Percentiles rank a stretch among this genome's conserved stretches.
phyloP scores from a whole-genome alignment of 768 basidiomycete species.

The Tylopilus plumbeoviolaceoides region DNA sequence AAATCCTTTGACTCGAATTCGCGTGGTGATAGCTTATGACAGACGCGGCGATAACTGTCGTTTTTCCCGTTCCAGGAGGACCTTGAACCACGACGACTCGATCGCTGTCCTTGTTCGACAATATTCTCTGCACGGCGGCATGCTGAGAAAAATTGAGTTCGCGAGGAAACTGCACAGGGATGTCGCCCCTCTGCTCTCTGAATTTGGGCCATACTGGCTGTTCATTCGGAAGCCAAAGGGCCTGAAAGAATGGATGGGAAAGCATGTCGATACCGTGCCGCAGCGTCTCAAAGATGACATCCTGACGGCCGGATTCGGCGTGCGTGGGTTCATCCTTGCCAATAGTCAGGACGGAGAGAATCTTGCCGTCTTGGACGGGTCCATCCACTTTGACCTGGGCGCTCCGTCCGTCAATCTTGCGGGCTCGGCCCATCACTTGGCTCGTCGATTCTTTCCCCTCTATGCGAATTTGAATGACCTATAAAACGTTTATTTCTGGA shows the following conservation, averaged over 20 bases:
- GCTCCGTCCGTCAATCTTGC: slow-evolving; percentile 34
- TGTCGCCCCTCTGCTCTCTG: background rate
- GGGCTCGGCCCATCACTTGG: slow-evolving; percentile 20
- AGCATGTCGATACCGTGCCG: slow-evolving; percentile 15
- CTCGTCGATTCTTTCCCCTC: background rate
- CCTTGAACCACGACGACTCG: slow-evolving; percentile 30
- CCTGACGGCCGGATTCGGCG: slow-evolving; percentile 41
- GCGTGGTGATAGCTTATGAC: slow-evolving; percentile 22
- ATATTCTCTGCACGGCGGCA: slow-evolving; percentile 26
- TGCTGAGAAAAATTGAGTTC: slow-evolving; percentile 28
- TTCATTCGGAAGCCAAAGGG: slow-evolving; percentile 26
- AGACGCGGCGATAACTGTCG: slow-evolving; percentile 38
- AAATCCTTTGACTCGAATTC: slow-evolving; percentile 22
- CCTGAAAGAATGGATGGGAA: slow-evolving; percentile 22
- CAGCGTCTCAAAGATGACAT: slow-evolving; percentile 21
- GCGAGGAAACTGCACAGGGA: background rate
- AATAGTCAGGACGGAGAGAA: slow-evolving; percentile 41
- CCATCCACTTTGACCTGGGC: slow-evolving; percentile 29
- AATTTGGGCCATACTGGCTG: slow-evolving; percentile 14
- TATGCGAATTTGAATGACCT: slow-evolving; percentile 23
- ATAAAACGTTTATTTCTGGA: background rate
- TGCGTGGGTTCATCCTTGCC: slow-evolving; percentile 53
- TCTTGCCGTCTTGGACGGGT: slow-evolving; percentile 11
- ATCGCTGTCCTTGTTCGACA: slow-evolving; percentile 21
- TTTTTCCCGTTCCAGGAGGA: slow-evolving; percentile 44